Base-by-base conservation (phyloP, 1,139 yeast genomes). In the Groenewaldozyma auringiensis region DNA sequence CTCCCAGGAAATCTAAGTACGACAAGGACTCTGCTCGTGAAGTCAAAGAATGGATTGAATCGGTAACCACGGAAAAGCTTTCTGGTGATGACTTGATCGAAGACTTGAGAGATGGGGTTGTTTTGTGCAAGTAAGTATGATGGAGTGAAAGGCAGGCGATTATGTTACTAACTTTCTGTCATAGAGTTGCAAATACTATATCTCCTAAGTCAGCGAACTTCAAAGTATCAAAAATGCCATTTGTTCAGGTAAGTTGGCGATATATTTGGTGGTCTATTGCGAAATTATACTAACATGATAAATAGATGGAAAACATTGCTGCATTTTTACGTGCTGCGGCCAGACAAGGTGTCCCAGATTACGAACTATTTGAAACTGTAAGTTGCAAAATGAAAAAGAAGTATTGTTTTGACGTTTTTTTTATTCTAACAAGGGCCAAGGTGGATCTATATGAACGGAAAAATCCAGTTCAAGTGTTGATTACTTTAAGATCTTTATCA, bases 261-360 rank as follows among this genome's bases (percentile, higher is more conserved):
- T 27, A 8, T 16, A 18, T 16, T 31, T 22, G n/a, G n/a, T n/a
- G n/a, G n/a, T n/a, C n/a, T n/a, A n/a, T n/a, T n/a, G n/a, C n/a
- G n/a, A n/a, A n/a, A n/a, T n/a, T n/a, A n/a, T n/a, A n/a, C n/a
- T n/a, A n/a, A n/a, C n/a, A n/a, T n/a, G n/a, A n/a, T n/a, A 40
- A 21, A 22, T 60, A 69, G 66, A 86, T 86, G 95, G 95, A 87
- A 60, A 86, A 86, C 57, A 85, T 87, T 36, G 79, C 87, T 38
- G 75, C 78, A 51, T 87, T 86, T 58, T 66, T 87, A 32, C 64
- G 70, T 14, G 67, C 67, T 2, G 76, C 81, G 43, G 79, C 86
- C 46, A 74, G 78, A 50, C 67, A 81, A 40, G 92, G 94, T 1
- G 80, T 87, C 2, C 87, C 92, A 3, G 86, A 83, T 52, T 89